phyloP scores from a whole-genome alignment of 768 basidiomycete genomes.

The Panellus pusillus region DNA sequence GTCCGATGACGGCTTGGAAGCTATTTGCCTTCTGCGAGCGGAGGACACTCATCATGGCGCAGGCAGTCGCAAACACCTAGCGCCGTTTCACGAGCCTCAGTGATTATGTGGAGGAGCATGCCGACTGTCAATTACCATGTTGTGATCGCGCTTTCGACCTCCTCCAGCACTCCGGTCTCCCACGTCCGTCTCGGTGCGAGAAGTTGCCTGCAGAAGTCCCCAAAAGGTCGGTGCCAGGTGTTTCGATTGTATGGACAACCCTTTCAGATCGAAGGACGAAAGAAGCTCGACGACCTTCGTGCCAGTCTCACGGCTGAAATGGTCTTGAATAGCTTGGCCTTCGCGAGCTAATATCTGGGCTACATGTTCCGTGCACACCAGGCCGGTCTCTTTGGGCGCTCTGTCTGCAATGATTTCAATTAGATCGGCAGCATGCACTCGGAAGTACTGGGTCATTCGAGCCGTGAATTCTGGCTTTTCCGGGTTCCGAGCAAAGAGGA shows the following conservation, averaged over 20 bases:
- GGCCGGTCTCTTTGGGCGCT: too few relatives aligned
- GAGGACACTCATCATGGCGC: slow-evolving; percentile 6
- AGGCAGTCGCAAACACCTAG: slow-evolving; percentile 13
- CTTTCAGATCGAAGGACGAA: neutral
- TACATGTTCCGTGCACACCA: too few relatives aligned
- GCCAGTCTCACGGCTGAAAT: neutral
- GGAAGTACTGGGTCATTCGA: too few relatives aligned
- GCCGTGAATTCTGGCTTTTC: too few relatives aligned
- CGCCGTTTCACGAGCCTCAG: neutral
- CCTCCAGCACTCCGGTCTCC: neutral
- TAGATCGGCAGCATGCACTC: too few relatives aligned
- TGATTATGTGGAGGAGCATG: neutral
- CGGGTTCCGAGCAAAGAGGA: too few relatives aligned
- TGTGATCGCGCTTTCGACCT: neutral
- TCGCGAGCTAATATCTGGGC: too few relatives aligned
- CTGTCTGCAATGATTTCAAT: too few relatives aligned
- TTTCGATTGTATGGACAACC: neutral
- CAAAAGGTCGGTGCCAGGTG: neutral
- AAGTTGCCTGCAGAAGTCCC: neutral
- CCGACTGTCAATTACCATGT: neutral
- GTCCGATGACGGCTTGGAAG: slow-evolving; percentile 11
- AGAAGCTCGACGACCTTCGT: neutral
- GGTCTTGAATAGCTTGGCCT: neutral
- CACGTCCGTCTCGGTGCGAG: too few relatives aligned
- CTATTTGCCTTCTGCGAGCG: slow-evolving; percentile 13